Percentiles rank a stretch among this genome's conserved stretches.
These are phyloP conservation scores for Pulveroboletus sp. DNA, from an alignment of 768 basidiomycete genomes.

Conservation along the genomic window DNA sequence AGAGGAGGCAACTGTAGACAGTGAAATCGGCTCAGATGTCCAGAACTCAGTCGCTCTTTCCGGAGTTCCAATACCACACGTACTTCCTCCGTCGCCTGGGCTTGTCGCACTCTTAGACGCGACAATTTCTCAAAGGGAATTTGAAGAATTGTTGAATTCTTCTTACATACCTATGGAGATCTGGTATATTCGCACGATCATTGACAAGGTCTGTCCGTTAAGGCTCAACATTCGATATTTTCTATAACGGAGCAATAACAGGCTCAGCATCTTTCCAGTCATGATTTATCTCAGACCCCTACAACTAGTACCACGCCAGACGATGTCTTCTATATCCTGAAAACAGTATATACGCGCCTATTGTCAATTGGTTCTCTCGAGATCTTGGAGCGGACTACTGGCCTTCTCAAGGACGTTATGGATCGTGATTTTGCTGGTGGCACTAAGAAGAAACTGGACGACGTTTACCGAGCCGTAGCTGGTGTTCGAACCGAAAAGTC, in stretches of 20 bases:
- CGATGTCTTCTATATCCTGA: slow-evolving; percentile 95
- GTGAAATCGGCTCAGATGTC: slow-evolving; percentile 1
- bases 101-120: slow-evolving; percentile 36
- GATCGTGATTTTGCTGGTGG: slow-evolving; percentile 82
- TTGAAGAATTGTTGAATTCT: slow-evolving; percentile 62
- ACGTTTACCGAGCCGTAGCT: slow-evolving; percentile 66
- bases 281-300: slow-evolving; percentile 63
- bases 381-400: slow-evolving; percentile 56
- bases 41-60: not conserved
- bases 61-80: not conserved
- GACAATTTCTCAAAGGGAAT: slow-evolving; percentile 53
- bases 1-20: slow-evolving; percentile 11
- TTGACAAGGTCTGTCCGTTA: slow-evolving; percentile 70
- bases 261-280: slow-evolving; percentile 85
- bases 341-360: slow-evolving; percentile 74
- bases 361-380: slow-evolving; percentile 71
- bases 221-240: not conserved
- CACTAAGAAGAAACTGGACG: slow-evolving; percentile 84
- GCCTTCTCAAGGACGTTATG: slow-evolving; percentile 67
- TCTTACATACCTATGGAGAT: slow-evolving; percentile 90
- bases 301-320: slow-evolving; percentile 79
- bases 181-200: slow-evolving; percentile 85
- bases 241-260: slow-evolving; percentile 29
- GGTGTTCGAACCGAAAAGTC: slow-evolving; percentile 64
- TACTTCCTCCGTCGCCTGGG: not conserved